phyloP scores from a whole-genome alignment of 495 filamentous ascomycete species.

The Apiosordaria backusii region DNA sequence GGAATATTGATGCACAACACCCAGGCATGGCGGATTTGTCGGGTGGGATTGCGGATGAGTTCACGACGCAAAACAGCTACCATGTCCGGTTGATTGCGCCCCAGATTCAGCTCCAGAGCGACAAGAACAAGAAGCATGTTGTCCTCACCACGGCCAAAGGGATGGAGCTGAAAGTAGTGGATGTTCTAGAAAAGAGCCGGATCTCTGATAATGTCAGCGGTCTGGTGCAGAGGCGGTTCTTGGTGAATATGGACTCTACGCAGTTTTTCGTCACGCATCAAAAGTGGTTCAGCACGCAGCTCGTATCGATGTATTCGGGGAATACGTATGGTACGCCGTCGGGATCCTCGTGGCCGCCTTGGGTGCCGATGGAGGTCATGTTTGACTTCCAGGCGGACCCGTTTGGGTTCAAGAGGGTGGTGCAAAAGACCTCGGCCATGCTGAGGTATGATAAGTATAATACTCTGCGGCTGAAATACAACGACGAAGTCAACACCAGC shows the following conservation, averaged over 20 bases:
- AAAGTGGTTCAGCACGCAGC: slow-evolving; percentile 73
- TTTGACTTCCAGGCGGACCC: slow-evolving; percentile 90
- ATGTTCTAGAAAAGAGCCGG: slow-evolving; percentile 95
- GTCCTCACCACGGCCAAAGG: slow-evolving; percentile 91
- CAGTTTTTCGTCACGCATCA: slow-evolving; percentile 97
- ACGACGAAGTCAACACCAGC: slow-evolving; percentile 79
- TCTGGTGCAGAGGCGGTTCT: slow-evolving; percentile 88
- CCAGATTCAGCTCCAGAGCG: slow-evolving; percentile 95
- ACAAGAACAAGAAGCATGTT: slow-evolving; percentile 92
- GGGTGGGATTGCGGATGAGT: slow-evolving; percentile 80
- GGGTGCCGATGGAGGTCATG: slow-evolving; percentile 97
- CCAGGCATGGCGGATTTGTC: slow-evolving; percentile 56
- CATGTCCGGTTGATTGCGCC: slow-evolving; percentile 92
- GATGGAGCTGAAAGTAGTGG: slow-evolving; percentile 94
- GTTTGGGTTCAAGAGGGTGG: slow-evolving; percentile 91
- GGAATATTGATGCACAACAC: slow-evolving; percentile 39
- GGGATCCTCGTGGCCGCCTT: slow-evolving; percentile 90
- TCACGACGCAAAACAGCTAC: slow-evolving; percentile 89
- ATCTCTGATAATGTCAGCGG: slow-evolving; percentile 90
- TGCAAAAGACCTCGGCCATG: slow-evolving; percentile 90
- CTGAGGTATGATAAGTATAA: slow-evolving; percentile 98
- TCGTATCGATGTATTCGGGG: slow-evolving; percentile 88
- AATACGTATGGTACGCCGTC: slow-evolving; percentile 84
- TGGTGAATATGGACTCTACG: slow-evolving; percentile 89
- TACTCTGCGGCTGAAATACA: slow-evolving; percentile 93